Evolutionary conservation across 2,329 filamentous ascomycete genomes (phyloP).

Genomic region (Orbilia blumenaviensis): DNA sequence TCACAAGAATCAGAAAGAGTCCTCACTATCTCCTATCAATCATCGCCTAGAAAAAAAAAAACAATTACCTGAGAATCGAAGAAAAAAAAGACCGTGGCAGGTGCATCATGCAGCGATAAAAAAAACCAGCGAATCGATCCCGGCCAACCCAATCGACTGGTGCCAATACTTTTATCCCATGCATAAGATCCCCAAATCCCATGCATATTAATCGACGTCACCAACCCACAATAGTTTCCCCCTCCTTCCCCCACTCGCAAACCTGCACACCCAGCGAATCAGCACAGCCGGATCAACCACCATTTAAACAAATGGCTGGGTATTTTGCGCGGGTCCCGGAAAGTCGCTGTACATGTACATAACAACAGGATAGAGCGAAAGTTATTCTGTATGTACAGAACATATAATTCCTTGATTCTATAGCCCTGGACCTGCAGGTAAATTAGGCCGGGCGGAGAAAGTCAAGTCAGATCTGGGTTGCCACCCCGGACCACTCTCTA

Average conservation of each 20-base stretch:
- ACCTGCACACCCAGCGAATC: slow-evolving; percentile 25
- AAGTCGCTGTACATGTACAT: not conserved
- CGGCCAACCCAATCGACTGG: slow-evolving; percentile 25
- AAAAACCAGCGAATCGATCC: slow-evolving; percentile 19
- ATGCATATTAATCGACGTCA: slow-evolving; percentile 49
- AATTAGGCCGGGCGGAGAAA: not conserved
- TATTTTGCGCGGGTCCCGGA: not conserved
- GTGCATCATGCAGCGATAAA: slow-evolving; percentile 37
- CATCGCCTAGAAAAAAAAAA: slow-evolving; percentile 11
- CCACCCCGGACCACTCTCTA: slow-evolving; percentile 6
- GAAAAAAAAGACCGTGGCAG: slow-evolving; percentile 18
- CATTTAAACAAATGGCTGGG: slow-evolving; percentile 23
- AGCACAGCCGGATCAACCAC: slow-evolving; percentile 26
- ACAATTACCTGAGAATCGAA: not conserved
- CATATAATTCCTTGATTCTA: no score
- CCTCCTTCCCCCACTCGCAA: slow-evolving; percentile 24
- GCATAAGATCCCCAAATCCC: not conserved
- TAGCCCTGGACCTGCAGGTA: slow-evolving; percentile 46
- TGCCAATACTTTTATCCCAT: slow-evolving; percentile 28
- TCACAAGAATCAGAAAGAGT: no score
- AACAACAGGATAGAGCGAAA: slow-evolving; percentile 25
- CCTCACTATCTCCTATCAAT: not conserved
- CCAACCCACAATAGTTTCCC: slow-evolving; percentile 21
- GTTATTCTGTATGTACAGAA: no score
- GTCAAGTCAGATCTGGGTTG: slow-evolving; percentile 32